Evolutionary conservation across 2,329 filamentous ascomycete species (phyloP), one percentile per base, ranked within the genome.

Genomic region (Grosmannia clavigera): DNA sequence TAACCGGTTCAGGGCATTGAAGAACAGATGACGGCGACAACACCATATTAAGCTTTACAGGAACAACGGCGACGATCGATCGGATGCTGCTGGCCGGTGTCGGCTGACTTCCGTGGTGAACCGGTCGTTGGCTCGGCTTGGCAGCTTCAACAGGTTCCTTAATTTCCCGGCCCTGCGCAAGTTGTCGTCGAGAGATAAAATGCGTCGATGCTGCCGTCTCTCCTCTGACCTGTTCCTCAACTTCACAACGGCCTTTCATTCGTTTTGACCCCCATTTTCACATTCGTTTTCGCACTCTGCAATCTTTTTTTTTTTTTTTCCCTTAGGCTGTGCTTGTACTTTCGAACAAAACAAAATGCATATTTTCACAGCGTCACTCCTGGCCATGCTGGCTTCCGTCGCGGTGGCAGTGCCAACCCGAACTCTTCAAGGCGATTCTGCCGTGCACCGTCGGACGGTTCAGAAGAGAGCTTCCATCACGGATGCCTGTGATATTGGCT

Each of bases 401-500:
- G 54, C 38, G 4, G 35, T 29, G 35, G 54, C 54, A 9, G 38
- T 12, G 54, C 54, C 54, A 4, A 43, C 54, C 1, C 54, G 11
- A 7, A 56, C 54, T 14, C n/a, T 27, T 19, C 3, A 33, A 7
- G 29, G 22, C 29, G 16, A 16, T 25, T 19, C 22, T 12, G n/a
- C 38, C 12, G 11, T 25, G 22, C 25, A n/a, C 5, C 54, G 48
- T 48, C 25, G 35, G 4, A 43, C 55, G 14, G 14, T 57, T 4
- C 33, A 33, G 19, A 57, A 60, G 35, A 33, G 59, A 2, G 59
- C 59, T 9, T 25, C 48, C 50, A 57, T 63, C n/a, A 62, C 60
- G 5, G 64, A 65, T 16, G 58, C 63, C 29, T 65, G 64, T 40
- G 68, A 68, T 33, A 68, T 71, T 52, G 78, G 78, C 33, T 80